phyloP scores from a whole-genome alignment of 352 stramenopile genomes.

The Pythium biforme region DNA sequence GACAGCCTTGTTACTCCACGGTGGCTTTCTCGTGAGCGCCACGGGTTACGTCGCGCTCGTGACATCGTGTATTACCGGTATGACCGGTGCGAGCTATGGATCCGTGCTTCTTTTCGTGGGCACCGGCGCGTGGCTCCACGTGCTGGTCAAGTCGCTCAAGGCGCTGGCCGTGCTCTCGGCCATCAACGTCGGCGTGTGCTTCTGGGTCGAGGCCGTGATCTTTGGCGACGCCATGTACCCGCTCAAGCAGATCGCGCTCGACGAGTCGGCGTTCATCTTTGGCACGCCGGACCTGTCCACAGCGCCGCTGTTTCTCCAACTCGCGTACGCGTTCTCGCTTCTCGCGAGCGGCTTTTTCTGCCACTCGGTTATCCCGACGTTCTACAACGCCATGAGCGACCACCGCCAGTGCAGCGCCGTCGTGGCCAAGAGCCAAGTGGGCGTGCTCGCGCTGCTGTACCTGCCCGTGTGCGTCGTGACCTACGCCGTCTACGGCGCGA shows the following conservation, averaged over 20 bases:
- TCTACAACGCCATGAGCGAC: slow-evolving; percentile 74
- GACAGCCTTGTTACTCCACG: slow-evolving; percentile 50
- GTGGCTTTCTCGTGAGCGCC: slow-evolving; percentile 57
- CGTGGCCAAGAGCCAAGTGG: slow-evolving; percentile 49
- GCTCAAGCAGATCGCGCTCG: slow-evolving; percentile 68
- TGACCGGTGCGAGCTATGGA: slow-evolving; percentile 54
- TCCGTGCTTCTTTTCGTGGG: slow-evolving; percentile 54
- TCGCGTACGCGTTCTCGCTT: slow-evolving; percentile 74
- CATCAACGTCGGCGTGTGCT: slow-evolving; percentile 73
- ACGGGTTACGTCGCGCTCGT: slow-evolving; percentile 60
- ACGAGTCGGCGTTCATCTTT: slow-evolving; percentile 63
- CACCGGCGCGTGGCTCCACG: slow-evolving; percentile 60
- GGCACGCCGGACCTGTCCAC: slow-evolving; percentile 58
- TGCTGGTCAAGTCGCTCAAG: slow-evolving; percentile 63
- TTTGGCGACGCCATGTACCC: slow-evolving; percentile 83
- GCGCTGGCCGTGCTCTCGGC: slow-evolving; percentile 56
- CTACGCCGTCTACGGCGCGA: slow-evolving; percentile 75
- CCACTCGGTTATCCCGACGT: slow-evolving; percentile 70
- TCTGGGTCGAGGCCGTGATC: slow-evolving; percentile 82
- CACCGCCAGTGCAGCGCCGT: slow-evolving; percentile 50
- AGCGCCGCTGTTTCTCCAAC: slow-evolving; percentile 50
- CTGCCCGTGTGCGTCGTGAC: slow-evolving; percentile 74
- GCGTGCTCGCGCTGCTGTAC: slow-evolving; percentile 54
- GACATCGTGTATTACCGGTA: slow-evolving; percentile 54
- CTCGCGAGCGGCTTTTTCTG: slow-evolving; percentile 64